Base-by-base conservation (phyloP, 73 alveolate species). In the Paramecium octaurelia region DNA sequence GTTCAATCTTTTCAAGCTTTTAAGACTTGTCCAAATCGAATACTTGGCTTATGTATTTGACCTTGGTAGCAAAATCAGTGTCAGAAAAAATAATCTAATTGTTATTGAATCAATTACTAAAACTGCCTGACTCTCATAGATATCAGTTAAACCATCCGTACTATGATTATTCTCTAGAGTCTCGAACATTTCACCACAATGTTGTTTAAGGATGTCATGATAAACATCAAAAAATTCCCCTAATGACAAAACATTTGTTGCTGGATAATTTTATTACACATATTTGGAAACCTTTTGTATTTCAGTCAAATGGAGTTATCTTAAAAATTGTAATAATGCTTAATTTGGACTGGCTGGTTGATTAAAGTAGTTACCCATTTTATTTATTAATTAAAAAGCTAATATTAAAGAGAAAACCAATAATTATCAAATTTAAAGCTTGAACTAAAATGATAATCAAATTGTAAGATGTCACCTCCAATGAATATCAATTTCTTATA, bases 101-200 rank as follows among this genome's bases (percentile, higher is more conserved):
- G 1, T 18, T n/a, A 18, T 1, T 1, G 35, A 18, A 5, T 73
- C n/a, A 36, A 11, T 48, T 73, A 73, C 87, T 40, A 73, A 73
- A 36, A 73, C 87, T 73, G 68, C 87, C 35, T 73, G 16, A 73
- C 68, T 36, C 12, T 73, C 87, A 73, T 73, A 73, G 18, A 73
- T 73, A 38, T 73, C 87, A 8, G 38, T 40, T 34, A 4, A 73
- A 35, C 87, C 87, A 18, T 73, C 87, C 1, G 23, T 18, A 20
- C 38, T 73, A 73, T 73, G 87, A 73, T 73, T 36, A 73, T 73
- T 73, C 40, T 73, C 68, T 0, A 73, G 21, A 5, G 18, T 34
- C 38, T 73, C 68, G 35, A 73, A 73, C 68, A 73, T 73, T 21
- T 73, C 87, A 35, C 87, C 87, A 36, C 87, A 73, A 73, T 73